Conservation (phyloP, 2,329 filamentous ascomycete genomes). For the Neopestalotiopsis clavispora region DNA sequence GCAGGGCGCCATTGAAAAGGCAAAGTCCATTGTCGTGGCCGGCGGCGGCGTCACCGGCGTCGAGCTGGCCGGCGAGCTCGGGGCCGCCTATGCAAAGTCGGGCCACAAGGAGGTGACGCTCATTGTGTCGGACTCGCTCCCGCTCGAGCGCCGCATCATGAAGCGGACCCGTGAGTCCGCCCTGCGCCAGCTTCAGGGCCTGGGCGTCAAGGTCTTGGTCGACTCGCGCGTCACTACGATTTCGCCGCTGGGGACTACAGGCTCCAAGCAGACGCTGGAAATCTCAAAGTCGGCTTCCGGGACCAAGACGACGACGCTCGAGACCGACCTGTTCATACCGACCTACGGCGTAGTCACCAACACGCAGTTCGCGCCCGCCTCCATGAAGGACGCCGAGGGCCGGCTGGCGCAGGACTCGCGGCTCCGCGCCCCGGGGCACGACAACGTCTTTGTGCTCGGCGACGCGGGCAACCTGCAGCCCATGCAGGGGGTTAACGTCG, state of each 20-base stretch:
- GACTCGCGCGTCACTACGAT: conserved; percentile 41
- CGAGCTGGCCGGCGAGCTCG: conserved; percentile 58
- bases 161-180: conserved; percentile 44
- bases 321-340: conserved; percentile 51
- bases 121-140: conserved; percentile 43
- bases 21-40: conserved; percentile 54
- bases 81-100: conserved; percentile 46
- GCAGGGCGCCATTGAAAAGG: conserved; percentile 43
- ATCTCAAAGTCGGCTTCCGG: conserved; percentile 37
- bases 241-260: conserved; percentile 1
- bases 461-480: conserved; percentile 48
- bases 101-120: conserved; percentile 53
- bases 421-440: conserved; percentile 40
- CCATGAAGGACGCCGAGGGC: conserved; percentile 39
- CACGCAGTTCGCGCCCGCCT: conserved; percentile 45
- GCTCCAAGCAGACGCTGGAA: conserved; percentile 33
- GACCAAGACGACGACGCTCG: conserved; percentile 39
- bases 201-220: conserved; percentile 48
- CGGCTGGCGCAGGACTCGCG: conserved; percentile 43
- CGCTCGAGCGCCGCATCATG: conserved; percentile 39
- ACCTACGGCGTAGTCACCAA: conserved; percentile 52
- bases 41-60: conserved; percentile 57
- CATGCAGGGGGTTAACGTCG: conserved; percentile 36
- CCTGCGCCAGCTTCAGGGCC: conserved; percentile 44
- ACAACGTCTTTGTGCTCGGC: conserved; percentile 50